Evolutionary conservation across 106 monocot genomes (phyloP), one percentile per base, ranked within the genome.

Genomic region (Alisma plantagoaquatica): DNA sequence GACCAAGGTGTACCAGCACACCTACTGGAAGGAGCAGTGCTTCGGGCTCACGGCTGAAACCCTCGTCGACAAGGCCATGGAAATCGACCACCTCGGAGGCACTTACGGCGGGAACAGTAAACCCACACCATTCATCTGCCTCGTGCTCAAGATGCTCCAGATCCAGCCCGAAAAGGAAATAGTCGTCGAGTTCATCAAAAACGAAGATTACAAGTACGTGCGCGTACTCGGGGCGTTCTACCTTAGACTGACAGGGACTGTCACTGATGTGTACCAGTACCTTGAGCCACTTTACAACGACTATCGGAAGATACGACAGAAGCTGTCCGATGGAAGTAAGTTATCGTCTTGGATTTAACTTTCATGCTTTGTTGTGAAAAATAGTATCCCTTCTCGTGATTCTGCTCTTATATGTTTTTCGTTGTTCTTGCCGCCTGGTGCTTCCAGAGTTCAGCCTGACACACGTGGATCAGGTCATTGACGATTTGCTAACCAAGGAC

Each of bases 91-190:
- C 55, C 66, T 89, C 31, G 94, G 94, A 20, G 88, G 94, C 10
- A 89, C 94, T 32, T 81, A 66, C 46, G 94, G 94, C 16, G 94
- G 94, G 14, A 81, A 55, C 56, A 71, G 84, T 22, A 77, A 64
- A 64, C 94, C 94, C 51, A 88, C 94, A 10, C 88, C 94, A 5
- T 96, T 96, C 67, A 67, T 96, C 41, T 96, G 94, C 46, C 84
- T 96, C 41, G 66, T 89, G 35, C 56, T 89, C 65, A 96, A 96
- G 78, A 96, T 96, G 94, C 84, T 96, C 44, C 94, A 96, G 81
- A 96, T 96, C 72, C 94, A 96, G 68, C 89, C 94, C 23, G 94
- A 89, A 43, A 96, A 96, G 76, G 94, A 96, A 55, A 96, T 96
- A 6, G 81, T 96, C 50, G 94, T 96, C 33, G 94, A 96, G 66